Percentiles rank a stretch among this genome's conserved stretches.
Evolutionary conservation across 73 alveolate species (phyloP).

Genomic region (Urostyla sp.): DNA sequence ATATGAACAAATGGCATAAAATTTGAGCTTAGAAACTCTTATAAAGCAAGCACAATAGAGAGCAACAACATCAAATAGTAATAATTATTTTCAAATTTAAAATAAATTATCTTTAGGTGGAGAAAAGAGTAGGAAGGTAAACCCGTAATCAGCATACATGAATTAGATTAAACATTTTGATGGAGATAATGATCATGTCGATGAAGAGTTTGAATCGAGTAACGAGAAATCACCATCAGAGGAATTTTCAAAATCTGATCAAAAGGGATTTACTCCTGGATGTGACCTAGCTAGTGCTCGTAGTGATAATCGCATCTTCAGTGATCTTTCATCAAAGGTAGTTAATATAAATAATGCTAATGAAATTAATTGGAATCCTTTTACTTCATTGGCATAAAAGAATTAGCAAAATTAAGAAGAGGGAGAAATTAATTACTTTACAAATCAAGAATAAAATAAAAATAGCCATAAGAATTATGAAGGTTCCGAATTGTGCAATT

Average conservation of each 20-base stretch:
- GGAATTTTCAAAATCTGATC: background rate
- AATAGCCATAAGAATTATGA: too few relatives aligned
- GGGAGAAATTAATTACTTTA: too few relatives aligned
- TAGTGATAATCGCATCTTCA: background rate
- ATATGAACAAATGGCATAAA: too few relatives aligned
- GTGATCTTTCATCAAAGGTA: conserved; percentile 28
- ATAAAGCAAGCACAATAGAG: too few relatives aligned
- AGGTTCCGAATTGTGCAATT: too few relatives aligned
- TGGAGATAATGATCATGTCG: conserved; percentile 41
- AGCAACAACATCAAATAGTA: too few relatives aligned
- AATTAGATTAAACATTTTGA: conserved; percentile 20
- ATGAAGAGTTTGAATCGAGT: conserved; percentile 44
- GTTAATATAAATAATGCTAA: background rate
- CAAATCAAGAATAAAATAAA: too few relatives aligned
- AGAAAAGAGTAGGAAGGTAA: too few relatives aligned
- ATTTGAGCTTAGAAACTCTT: too few relatives aligned
- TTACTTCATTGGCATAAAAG: background rate
- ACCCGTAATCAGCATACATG: background rate
- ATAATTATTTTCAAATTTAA: too few relatives aligned
- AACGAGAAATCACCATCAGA: conserved; percentile 5
- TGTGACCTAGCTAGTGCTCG: background rate
- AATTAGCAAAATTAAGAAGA: too few relatives aligned
- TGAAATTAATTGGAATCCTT: background rate
- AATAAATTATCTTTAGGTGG: too few relatives aligned
- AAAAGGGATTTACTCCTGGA: conserved; percentile 14